Conservation (phyloP, 2,329 filamentous ascomycete species). For the Diaporthe vexans region DNA sequence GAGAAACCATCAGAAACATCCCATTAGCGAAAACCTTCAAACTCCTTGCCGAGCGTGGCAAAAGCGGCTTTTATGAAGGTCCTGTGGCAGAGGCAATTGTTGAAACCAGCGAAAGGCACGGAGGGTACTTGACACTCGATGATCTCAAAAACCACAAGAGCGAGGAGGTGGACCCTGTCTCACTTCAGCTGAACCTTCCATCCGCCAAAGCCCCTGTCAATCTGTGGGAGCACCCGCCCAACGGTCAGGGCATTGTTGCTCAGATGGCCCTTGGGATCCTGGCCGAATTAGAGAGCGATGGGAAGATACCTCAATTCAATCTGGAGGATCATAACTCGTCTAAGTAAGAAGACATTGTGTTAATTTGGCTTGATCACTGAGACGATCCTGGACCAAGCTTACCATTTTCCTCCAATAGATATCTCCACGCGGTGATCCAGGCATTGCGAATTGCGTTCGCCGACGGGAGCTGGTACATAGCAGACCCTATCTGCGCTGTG, state of each 20-base stretch:
- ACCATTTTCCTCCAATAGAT: constrained; percentile 22
- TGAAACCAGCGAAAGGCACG: constrained; percentile 79
- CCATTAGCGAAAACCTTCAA: constrained; percentile 84
- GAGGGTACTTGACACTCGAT: constrained; percentile 82
- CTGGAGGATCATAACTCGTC: constrained; percentile 83
- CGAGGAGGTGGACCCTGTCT: constrained; percentile 46
- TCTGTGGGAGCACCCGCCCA: constrained; percentile 96
- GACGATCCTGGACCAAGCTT: background rate
- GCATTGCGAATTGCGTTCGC: constrained; percentile 91
- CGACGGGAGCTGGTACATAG: constrained; percentile 89
- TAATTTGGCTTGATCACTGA: rapidly evolving
- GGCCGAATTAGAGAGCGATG: constrained; percentile 82
- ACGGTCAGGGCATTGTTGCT: constrained; percentile 94
- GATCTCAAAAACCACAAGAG: constrained; percentile 84
- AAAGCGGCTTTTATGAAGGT: constrained; percentile 90
- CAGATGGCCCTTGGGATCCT: constrained; percentile 93
- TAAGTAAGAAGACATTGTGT: constrained; percentile 60
- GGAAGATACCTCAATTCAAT: constrained; percentile 78
- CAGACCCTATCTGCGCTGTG: constrained; percentile 77
- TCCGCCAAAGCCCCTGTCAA: constrained; percentile 69
- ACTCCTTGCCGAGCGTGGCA: constrained; percentile 81
- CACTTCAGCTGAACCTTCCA: constrained; percentile 22
- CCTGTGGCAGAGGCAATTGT: constrained; percentile 84
- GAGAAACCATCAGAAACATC: constrained; percentile 89
- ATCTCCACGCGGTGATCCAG: constrained; percentile 86